A percentile compares a stretch with the other conserved stretches of the same genome.
phyloP scores from a whole-genome alignment of 2,329 filamentous ascomycete species.

The Colletotrichum karsti region DNA sequence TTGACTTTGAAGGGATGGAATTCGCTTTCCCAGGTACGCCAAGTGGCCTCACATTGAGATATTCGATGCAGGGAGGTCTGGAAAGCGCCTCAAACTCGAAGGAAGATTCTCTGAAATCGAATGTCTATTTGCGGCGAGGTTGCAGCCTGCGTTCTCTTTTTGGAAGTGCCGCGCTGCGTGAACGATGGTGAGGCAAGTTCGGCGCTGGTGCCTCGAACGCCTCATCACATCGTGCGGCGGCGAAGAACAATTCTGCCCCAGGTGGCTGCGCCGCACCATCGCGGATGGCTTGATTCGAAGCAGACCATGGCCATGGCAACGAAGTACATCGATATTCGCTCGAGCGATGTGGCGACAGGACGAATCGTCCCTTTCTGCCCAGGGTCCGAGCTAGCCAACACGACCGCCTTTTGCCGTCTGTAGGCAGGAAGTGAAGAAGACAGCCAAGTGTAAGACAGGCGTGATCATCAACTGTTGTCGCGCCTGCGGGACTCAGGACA shows the following conservation, averaged over 20 bases:
- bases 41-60: background rate
- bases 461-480: background rate
- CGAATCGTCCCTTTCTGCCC: background rate
- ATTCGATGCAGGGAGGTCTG: background rate
- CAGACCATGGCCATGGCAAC: background rate
- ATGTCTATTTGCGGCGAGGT: background rate
- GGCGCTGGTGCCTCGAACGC: conserved; percentile 2
- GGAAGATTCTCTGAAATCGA: background rate
- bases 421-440: background rate
- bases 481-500: background rate
- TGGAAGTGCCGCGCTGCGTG: background rate
- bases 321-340: background rate
- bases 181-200: conserved; percentile 1
- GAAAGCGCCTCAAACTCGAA: background rate
- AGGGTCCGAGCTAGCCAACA: background rate
- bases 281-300: background rate
- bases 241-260: background rate
- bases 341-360: background rate
- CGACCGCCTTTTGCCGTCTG: background rate
- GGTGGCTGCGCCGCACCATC: conserved; percentile 22
- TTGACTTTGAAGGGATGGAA: background rate
- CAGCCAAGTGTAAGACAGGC: too few relatives aligned
- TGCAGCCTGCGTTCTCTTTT: background rate
- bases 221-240: conserved; percentile 11
- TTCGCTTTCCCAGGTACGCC: background rate